These are phyloP conservation scores for Calonectria ilicicola DNA, from an alignment of 2,329 filamentous ascomycete genomes.

Conservation along the genomic window DNA sequence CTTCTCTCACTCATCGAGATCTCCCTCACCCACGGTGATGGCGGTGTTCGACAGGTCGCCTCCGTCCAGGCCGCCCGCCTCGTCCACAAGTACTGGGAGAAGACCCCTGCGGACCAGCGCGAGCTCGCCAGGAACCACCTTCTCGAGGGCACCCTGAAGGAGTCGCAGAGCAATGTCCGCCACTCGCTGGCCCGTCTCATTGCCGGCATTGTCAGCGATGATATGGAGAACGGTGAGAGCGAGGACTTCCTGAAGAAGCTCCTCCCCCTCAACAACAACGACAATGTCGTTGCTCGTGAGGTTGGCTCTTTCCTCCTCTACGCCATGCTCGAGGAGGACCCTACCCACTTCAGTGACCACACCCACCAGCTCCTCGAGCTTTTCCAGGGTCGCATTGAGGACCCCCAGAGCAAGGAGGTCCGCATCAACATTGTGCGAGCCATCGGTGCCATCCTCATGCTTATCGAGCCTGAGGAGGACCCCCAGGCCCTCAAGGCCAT, in stretches of 20 bases:
- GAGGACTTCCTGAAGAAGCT: slow-evolving; percentile 86
- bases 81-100: slow-evolving; percentile 87
- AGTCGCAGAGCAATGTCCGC: slow-evolving; percentile 80
- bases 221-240: slow-evolving; percentile 80
- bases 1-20: slow-evolving; percentile 90
- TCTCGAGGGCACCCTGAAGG: slow-evolving; percentile 84
- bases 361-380: slow-evolving; percentile 83
- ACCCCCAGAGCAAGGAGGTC: slow-evolving; percentile 91
- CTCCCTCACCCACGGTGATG: slow-evolving; percentile 80
- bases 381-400: slow-evolving; percentile 88
- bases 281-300: slow-evolving; percentile 83
- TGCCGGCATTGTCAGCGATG: slow-evolving; percentile 85
- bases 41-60: slow-evolving; percentile 86
- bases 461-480: slow-evolving; percentile 90
- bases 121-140: slow-evolving; percentile 83
- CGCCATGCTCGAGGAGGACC: slow-evolving; percentile 89
- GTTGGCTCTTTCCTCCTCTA: slow-evolving; percentile 94
- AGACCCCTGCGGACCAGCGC: slow-evolving; percentile 81
- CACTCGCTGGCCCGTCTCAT: slow-evolving; percentile 92
- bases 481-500: slow-evolving; percentile 78
- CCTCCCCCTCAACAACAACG: slow-evolving; percentile 81
- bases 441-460: slow-evolving; percentile 86
- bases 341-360: slow-evolving; percentile 86
- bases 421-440: slow-evolving; percentile 95
- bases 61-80: slow-evolving; percentile 90